Base-by-base conservation (phyloP, 2,329 filamentous ascomycete genomes). In the Trichoderma afroharzianum region DNA sequence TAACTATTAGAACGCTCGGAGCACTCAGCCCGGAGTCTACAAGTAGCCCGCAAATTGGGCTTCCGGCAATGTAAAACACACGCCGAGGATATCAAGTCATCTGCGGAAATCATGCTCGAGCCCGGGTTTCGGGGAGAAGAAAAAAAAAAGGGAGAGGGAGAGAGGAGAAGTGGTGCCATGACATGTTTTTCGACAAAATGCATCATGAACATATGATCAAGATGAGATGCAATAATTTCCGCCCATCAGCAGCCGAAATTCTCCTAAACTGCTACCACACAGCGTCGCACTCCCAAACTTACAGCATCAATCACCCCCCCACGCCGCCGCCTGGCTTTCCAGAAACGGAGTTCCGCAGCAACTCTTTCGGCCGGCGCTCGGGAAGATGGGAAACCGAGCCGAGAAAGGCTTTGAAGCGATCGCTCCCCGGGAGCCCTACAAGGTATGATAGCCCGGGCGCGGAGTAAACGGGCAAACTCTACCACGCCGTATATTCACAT, bases 261-360 rank as follows among this genome's bases (percentile, higher is more conserved):
- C 62, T 64, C 62, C 62, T 64, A 2, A 2, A 53, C 30, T 64
- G 39, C 62, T 53, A 64, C 62, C 62, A 64, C 62, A 64, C 62
- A 64, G 62, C 62, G 62, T 64, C 15, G 39, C 43, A n/a, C n/a
- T n/a, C n/a, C n/a, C n/a, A n/a, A n/a, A n/a, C n/a, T n/a, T n/a
- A n/a, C n/a, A n/a, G n/a, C n/a, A 64, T 64, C 24, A n/a, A 6
- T 7, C 14, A 3, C 11, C 12, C 39, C 39, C 62, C 62, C 62
- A 63, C 39, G 62, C 62, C 7, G 15, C 39, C 39, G 39, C 43
- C 62, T 33, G 21, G 39, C 39, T 43, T 64, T 64, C 61, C 61
- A 50, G 36, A 63, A 63, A 21, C 39, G 39, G 36, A 26, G 43
- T 50, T 50, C 47, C n/a, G 47, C 47, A 53, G 43, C 43, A 50